Conservation (phyloP, 2,329 filamentous ascomycete species). For the Elsinoe necatrix region DNA sequence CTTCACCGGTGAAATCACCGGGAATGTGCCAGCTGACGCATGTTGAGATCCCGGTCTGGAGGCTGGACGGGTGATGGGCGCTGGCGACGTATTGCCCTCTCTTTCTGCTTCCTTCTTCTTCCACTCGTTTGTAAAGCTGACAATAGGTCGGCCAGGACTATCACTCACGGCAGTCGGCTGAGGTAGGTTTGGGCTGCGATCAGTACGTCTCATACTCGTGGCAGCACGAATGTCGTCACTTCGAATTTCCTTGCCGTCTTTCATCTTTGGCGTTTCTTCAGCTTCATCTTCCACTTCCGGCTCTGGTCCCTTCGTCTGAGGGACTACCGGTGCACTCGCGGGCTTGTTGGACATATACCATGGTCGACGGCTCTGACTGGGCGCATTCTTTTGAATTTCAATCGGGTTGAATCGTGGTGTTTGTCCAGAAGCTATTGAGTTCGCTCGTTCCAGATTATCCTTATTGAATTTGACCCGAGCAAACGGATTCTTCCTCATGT, state of each 20-base stretch:
- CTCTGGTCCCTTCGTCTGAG: conserved; percentile 26
- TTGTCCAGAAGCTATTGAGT: conserved; percentile 22
- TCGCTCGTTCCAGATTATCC: conserved; percentile 13
- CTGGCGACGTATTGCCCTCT: conserved; percentile 39
- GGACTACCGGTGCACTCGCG: conserved; percentile 19
- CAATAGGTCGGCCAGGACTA: conserved; percentile 81
- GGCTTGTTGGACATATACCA: conserved; percentile 63
- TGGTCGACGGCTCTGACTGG: conserved; percentile 72
- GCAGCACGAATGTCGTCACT: conserved; percentile 81
- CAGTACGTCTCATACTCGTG: conserved; percentile 79
- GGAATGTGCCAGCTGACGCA: not conserved
- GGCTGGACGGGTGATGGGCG: not conserved
- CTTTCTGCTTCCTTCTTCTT: conserved; percentile 66
- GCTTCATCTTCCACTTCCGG: conserved; percentile 36
- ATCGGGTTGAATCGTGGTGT: conserved; percentile 40
- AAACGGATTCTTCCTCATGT: conserved; percentile 57
- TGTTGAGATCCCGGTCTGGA: not conserved
- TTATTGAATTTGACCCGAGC: conserved; percentile 40
- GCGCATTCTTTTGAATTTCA: conserved; percentile 78
- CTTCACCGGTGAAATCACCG: not conserved
- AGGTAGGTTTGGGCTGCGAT: conserved; percentile 78
- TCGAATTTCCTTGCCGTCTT: conserved; percentile 74
- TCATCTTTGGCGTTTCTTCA: conserved; percentile 43
- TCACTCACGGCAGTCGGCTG: conserved; percentile 88
- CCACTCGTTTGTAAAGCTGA: conserved; percentile 89